Base-by-base conservation (phyloP, 768 basidiomycete genomes). In the Tephrocybe sp. region DNA sequence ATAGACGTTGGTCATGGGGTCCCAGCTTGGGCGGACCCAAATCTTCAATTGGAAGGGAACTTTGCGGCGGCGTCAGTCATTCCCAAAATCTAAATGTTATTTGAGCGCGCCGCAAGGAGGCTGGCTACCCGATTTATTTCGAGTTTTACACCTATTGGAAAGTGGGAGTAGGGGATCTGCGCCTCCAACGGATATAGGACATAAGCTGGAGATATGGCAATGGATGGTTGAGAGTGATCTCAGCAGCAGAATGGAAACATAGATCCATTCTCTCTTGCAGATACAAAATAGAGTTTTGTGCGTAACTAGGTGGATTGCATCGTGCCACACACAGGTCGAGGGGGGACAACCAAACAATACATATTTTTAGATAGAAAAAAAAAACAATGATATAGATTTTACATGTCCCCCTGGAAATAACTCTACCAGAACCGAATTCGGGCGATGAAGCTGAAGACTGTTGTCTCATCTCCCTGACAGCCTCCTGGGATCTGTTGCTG, bases 401-500 rank as follows among this genome's bases (percentile, higher is more conserved):
- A 38, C 16, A 39, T 49, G 48, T 52, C 52, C 51, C 55, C 53
- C 49, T 55, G 49, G 53, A 53, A 47, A 49, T 57, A 57, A 49
- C 34, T 31, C 42, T 42, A 40, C 34, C 34, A 27, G 51, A 53
- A 38, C 51, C 54, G 43, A 52, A 40, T 52, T 27, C 38, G n/a
- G 40, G 47, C 39, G 25, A 47, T 55, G 24, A 52, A 29, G n/a
- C 27, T 29, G 11, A 29, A 11, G 6, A 41, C 33, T 25, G 19
- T 31, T 40, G 55, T 53, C 45, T 50, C 51, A 47, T 42, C 55
- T 45, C 24, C 19, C 16, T 49, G 45, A 40, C 51, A 52, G 41
- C 47, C 45, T 47, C 48, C 48, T 56, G 44, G n/a, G 38, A 21
- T 34, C 40, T 31, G 47, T 56, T 45, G 45, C 22, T 36, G 24